phyloP scores from a whole-genome alignment of 1,139 yeast species.

The Sugiyamaella neomexicana region DNA sequence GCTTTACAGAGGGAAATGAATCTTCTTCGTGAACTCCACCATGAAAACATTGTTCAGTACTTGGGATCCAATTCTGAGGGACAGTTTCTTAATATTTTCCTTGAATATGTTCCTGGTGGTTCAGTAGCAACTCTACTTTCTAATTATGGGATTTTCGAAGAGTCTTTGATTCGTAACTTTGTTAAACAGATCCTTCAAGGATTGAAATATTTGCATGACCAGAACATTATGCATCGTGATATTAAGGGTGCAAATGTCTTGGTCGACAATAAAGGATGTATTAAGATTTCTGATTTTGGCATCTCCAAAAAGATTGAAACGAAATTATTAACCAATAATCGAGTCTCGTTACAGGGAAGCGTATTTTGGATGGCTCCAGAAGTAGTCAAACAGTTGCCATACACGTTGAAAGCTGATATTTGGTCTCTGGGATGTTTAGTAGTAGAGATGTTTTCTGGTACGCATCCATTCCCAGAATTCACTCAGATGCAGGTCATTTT shows the following conservation, averaged over 20 bases:
- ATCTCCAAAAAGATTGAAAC: conserved; percentile 74
- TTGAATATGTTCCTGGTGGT: conserved; percentile 97
- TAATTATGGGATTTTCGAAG: conserved; percentile 90
- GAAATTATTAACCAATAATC: conserved; percentile 46
- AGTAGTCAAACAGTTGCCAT: conserved; percentile 86
- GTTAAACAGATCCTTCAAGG: conserved; percentile 84
- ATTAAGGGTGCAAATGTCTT: conserved; percentile 91
- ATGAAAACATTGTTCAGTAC: conserved; percentile 89
- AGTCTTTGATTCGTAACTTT: conserved; percentile 79
- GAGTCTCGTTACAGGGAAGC: conserved; percentile 89
- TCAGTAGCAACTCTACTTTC: conserved; percentile 83
- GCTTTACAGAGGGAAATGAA: conserved; percentile 85
- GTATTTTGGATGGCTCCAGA: conserved; percentile 99
- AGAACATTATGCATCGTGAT: conserved; percentile 85
- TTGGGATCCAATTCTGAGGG: conserved; percentile 77
- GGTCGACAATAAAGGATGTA: conserved; percentile 87
- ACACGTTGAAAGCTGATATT: conserved; percentile 87
- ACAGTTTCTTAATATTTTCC: conserved; percentile 70
- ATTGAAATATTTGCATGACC: conserved; percentile 73
- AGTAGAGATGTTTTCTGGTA: conserved; percentile 92
- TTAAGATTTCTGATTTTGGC: conserved; percentile 92
- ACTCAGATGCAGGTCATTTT: conserved; percentile 96
- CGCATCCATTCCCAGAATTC: conserved; percentile 90
- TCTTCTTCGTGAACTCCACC: conserved; percentile 74
- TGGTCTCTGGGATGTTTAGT: conserved; percentile 95